A percentile compares a stretch with the other conserved stretches of the same genome.
Evolutionary conservation across 768 basidiomycete genomes (phyloP).

Genomic region (Kwoniella botswanensis): DNA sequence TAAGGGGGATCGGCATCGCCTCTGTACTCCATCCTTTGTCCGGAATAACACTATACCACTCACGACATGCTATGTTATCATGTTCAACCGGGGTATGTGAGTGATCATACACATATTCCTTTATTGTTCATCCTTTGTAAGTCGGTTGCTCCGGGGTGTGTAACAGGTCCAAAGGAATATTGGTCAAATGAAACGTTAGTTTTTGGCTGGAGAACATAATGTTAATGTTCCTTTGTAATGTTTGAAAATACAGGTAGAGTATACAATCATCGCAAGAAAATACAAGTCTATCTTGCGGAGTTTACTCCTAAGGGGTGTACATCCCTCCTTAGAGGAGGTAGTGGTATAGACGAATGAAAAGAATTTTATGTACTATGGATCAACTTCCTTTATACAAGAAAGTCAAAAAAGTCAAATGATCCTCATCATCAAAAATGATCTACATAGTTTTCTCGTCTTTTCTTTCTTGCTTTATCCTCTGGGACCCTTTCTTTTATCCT

Average conservation of each 20-base stretch:
- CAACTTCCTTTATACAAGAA: not conserved
- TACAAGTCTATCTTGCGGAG: too few species aligned
- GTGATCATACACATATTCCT: too few species aligned
- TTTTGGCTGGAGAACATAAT: not conserved
- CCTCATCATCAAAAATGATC: too few species aligned
- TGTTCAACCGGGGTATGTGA: too few species aligned
- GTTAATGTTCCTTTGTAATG: not conserved
- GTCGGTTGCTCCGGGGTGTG: not conserved
- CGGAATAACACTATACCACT: too few species aligned
- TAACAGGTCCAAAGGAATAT: not conserved
- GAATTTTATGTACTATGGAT: not conserved
- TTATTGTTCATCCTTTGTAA: not conserved
- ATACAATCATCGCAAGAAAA: too few species aligned
- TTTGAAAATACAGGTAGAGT: not conserved
- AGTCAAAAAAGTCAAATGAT: too few species aligned
- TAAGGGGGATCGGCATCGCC: constrained; percentile 13
- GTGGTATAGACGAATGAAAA: not conserved
- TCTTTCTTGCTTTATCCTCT: constrained; percentile 1
- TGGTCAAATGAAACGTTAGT: not conserved
- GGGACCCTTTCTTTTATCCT: not conserved
- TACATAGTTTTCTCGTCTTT: not conserved
- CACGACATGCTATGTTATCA: too few species aligned
- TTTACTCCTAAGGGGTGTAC: not conserved
- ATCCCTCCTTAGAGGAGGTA: not conserved
- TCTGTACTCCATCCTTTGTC: constrained; percentile 2